Conservation (phyloP, 352 stramenopile species). For the Hyaloperonospora brassicae region DNA sequence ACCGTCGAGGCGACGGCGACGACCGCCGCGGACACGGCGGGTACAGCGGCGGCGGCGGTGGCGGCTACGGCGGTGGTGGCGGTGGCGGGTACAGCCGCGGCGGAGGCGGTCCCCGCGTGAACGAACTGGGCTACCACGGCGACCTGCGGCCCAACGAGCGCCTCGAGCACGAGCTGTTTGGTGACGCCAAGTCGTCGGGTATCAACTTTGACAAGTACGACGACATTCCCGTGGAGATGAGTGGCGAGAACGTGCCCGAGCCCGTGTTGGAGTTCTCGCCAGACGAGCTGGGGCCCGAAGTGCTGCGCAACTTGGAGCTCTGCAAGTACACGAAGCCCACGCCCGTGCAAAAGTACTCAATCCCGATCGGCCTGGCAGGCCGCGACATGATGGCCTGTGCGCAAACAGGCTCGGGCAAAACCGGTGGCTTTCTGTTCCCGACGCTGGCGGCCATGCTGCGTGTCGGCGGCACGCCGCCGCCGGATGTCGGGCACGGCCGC, state of each 20-base stretch:
- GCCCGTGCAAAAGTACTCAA: constrained; percentile 99
- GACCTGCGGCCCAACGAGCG: constrained; percentile 88
- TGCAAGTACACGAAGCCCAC: constrained; percentile 96
- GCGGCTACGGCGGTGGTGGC: constrained; percentile 11
- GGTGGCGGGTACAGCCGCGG: constrained; percentile 39
- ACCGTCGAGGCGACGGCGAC: constrained; percentile 28
- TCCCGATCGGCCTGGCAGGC: constrained; percentile 91
- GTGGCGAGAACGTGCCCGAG: constrained; percentile 89
- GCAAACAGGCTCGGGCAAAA: constrained; percentile 98
- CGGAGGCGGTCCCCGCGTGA: constrained; percentile 63
- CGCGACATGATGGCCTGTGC: constrained; percentile 99
- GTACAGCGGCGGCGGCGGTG: constrained; percentile 17
- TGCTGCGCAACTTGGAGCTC: constrained; percentile 88
- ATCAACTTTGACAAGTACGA: constrained; percentile 99
- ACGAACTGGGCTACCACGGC: constrained; percentile 96
- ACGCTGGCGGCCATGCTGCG: constrained; percentile 95
- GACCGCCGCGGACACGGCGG: constrained; percentile 20
- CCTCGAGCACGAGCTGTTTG: constrained; percentile 90
- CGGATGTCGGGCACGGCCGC: constrained; percentile 43
- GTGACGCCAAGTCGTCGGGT: constrained; percentile 88
- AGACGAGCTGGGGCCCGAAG: constrained; percentile 87
- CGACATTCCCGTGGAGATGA: constrained; percentile 96
- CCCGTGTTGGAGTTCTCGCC: constrained; percentile 86
- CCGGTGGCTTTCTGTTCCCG: constrained; percentile 94
- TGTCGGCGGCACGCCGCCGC: constrained; percentile 45